Evolutionary conservation across 2,329 filamentous ascomycete genomes (phyloP), one percentile per base, ranked within the genome.

Genomic region (Cladosporium sp.): DNA sequence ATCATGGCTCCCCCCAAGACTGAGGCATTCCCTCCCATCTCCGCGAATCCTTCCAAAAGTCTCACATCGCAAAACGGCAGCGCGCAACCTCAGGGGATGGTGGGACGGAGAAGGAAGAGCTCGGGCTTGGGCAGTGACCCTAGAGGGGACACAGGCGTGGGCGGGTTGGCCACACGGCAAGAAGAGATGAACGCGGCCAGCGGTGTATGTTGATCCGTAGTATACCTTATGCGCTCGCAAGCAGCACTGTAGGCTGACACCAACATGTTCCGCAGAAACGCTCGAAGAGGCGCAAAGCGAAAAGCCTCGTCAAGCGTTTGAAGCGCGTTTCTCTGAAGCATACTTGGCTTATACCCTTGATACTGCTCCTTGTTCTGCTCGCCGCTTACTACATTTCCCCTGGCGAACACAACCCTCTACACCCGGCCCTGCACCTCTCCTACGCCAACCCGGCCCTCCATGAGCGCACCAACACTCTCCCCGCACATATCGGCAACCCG

Each of bases 341-440:
- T 64, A 84, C 81, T 28, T 84, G 81, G 81, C 66, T 83, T 14
- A 74, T 78, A 46, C 91, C 92, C 19, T 79, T 93, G 54, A 69
- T 86, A 59, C 72, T 95, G 54, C 71, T 89, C 54, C 56, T 78
- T 54, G 63, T 83, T 65, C 77, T 91, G 65, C 72, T 87, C 55
- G 71, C 77, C 46, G 76, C 82, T 56, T 96, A 92, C 72, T 81
- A 83, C 59, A 68, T 88, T 65, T 86, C 90, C 67, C 92, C 91
- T 4, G 82, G 80, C 61, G 77, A 84, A 56, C 82, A 85, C 54
- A 96, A 96, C 70, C 87, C 87, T 10, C 69, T 95, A 58, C 79
- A 88, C 72, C 79, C 78, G 70, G 90, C 89, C 69, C 83, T 96
- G 70, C 95, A 95, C 78, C 83, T 96, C 56, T 93, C 90, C 46